Base-by-base conservation (phyloP, 345 rosid genomes). In the Eutrema japonicum region DNA sequence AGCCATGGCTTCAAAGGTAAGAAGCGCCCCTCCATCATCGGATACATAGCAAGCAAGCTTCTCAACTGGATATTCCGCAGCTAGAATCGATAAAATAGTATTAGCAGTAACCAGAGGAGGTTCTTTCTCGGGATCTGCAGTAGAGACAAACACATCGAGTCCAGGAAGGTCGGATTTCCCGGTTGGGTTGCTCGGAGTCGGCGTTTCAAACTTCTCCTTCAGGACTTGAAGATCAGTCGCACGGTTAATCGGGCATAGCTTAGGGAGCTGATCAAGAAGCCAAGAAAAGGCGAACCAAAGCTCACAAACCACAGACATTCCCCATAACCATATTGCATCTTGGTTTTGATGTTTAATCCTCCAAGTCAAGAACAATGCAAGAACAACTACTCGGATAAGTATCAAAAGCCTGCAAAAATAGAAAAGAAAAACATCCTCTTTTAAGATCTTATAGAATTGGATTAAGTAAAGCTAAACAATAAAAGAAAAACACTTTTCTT, bases 91-190 rank as follows among this genome's bases (percentile, higher is more conserved):
- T 75, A 95, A 78, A 71, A 95, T 95, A 38, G 99, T 95, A 82
- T 92, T 95, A 57, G 94, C 89, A 56, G 99, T 95, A 70, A 95
- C 99, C 70, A 95, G 92, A 57, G 99, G 99, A 2, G 99, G 99
- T 69, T 95, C 99, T 81, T 95, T 95, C 81, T 95, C 99, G 0
- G 99, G 99, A 80, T 95, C 99, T 0, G 99, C 99, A 29, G 99
- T 95, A 22, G 99, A 95, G 71, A 95, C 99, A 56, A 90, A 95
- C 18, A 95, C 49, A 79, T 95, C 99, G 7, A 92, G 30, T 12
- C 99, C 99, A 13, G 97, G 99, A 66, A 95, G 98, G 75, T 94
- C 98, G 8, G 98, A 94, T 78, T 89, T 91, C 50, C 98, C 98
- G 0, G 89, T 87, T 14, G 97, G 96, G 55, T 93, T 93, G 70